Conservation (phyloP, 1,284 basidiomycete species). For the Papiliotrema flavescens region DNA sequence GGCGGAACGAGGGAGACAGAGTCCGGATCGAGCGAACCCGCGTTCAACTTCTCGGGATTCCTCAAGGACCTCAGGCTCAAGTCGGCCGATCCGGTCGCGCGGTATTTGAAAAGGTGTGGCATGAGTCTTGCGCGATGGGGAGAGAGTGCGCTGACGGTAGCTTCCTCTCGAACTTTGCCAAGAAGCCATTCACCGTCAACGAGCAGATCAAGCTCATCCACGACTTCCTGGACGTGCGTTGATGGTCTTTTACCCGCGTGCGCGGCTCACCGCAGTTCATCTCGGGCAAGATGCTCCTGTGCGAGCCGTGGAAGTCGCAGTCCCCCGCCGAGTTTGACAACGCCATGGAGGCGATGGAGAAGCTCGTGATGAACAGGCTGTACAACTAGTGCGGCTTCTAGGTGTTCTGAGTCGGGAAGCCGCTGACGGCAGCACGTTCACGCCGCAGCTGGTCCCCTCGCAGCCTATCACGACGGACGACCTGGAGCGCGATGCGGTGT, state of each 20-base stretch:
- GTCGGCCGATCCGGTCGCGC: constrained; percentile 81
- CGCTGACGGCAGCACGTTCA: constrained; percentile 70
- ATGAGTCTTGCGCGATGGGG: background rate
- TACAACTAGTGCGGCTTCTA: constrained; percentile 77
- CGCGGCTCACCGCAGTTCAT: constrained; percentile 65
- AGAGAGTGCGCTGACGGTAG: constrained; percentile 48
- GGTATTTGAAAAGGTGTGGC: constrained; percentile 81
- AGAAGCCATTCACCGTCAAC: constrained; percentile 78
- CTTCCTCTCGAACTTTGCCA: constrained; percentile 85
- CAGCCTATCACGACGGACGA: constrained; percentile 90
- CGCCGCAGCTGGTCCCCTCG: constrained; percentile 65
- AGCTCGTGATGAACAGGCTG: constrained; percentile 96
- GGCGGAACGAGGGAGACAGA: background rate
- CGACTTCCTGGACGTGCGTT: constrained; percentile 77
- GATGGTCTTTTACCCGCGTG: background rate
- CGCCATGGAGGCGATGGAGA: constrained; percentile 98
- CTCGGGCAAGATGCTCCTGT: constrained; percentile 74
- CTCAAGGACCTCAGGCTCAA: constrained; percentile 84
- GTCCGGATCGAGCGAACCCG: constrained; percentile 16
- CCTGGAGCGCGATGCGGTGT: constrained; percentile 85
- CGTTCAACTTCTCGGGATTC: constrained; percentile 57
- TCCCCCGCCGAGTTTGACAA: constrained; percentile 87
- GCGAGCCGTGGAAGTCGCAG: constrained; percentile 72
- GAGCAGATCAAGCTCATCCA: constrained; percentile 92
- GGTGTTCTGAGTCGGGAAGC: no score